Base-by-base conservation (phyloP, 805 yeast genomes). In the Cyberlindnera xylosilytica region DNA sequence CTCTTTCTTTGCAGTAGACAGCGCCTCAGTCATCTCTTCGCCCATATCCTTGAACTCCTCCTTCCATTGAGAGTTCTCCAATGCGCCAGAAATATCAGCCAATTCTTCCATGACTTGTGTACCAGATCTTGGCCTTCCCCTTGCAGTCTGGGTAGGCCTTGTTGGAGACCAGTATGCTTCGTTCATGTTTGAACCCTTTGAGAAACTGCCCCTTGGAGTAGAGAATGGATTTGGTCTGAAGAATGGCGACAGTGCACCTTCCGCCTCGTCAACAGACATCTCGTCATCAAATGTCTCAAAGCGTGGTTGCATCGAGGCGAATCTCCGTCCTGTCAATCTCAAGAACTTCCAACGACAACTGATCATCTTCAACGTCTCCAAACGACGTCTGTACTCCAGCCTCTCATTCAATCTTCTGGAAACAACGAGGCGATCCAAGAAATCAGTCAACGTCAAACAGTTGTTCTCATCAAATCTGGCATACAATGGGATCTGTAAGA, bases 391-490 rank as follows among this genome's bases (percentile, higher is more conserved):
- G 38, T 57, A 56, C 15, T 54, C 56, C 36, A 68, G 36, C 36
- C 57, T 58, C 45, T 72, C 74, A 34, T 77, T 76, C 27, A 84
- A 74, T 48, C 74, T 78, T 51, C 78, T 79, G 33, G 76, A 57
- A 17, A 79, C 64, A 42, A 81, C 73, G 34, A 83, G 65, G 46
- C 87, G 65, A 41, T 81, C 83, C 50, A 85, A 70, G 57, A 77
- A 84, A 49, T 84, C 88, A 49, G 79, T 81, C 57, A 85, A 70
- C 37, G 82, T 82, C 49, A 87, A 68, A 61, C 95, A 87, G 49
- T 81, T 81, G 37, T 83, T 79, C 17, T 87, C 82, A 50, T 87
- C 83, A 65, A 88, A 86, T 34, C 81, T 71, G 3, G 84, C 77
- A 62, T 87, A 88, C 36, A 87, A 69, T 0, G 96, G 96, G 29